phyloP scores from a whole-genome alignment of 2,329 filamentous ascomycete species.

The Paradendryphiella salina region DNA sequence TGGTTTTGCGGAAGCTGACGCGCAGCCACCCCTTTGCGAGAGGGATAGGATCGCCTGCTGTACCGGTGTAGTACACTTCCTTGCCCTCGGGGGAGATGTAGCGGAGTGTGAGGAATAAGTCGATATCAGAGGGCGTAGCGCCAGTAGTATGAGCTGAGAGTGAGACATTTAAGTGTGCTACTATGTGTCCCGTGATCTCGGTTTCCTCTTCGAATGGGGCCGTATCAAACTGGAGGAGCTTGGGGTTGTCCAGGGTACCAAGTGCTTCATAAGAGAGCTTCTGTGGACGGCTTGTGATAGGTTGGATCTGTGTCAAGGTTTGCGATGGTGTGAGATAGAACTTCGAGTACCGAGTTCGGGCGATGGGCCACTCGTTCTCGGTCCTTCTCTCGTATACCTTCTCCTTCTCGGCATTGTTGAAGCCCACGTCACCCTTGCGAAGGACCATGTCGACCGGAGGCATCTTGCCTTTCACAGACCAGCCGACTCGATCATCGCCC shows the following conservation, averaged over 20 bases:
- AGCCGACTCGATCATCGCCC: slow-evolving; percentile 64
- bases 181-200: slow-evolving; percentile 70
- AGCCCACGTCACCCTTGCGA: slow-evolving; percentile 68
- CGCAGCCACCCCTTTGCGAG: slow-evolving; percentile 68
- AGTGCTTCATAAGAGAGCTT: slow-evolving; percentile 64
- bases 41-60: slow-evolving; percentile 65
- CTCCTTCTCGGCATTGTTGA: slow-evolving; percentile 66
- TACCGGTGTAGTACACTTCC: slow-evolving; percentile 67
- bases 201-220: slow-evolving; percentile 63
- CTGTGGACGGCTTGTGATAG: slow-evolving; percentile 27
- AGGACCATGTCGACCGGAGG: slow-evolving; percentile 64
- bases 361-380: slow-evolving; percentile 69
- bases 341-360: slow-evolving; percentile 65
- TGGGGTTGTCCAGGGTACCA: slow-evolving; percentile 58
- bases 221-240: slow-evolving; percentile 62
- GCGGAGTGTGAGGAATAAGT: slow-evolving; percentile 65
- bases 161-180: slow-evolving; percentile 67
- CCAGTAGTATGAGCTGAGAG: slow-evolving; percentile 48
- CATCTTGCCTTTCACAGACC: slow-evolving; percentile 61
- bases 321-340: slow-evolving; percentile 60
- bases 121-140: slow-evolving; percentile 59
- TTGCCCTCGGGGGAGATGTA: slow-evolving; percentile 59
- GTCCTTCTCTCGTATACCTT: slow-evolving; percentile 58
- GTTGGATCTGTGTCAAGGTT: slow-evolving; percentile 46
- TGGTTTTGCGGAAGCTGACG: slow-evolving; percentile 59